Base-by-base conservation (phyloP, 352 stramenopile species). In the Phytophthora boehmeriae region DNA sequence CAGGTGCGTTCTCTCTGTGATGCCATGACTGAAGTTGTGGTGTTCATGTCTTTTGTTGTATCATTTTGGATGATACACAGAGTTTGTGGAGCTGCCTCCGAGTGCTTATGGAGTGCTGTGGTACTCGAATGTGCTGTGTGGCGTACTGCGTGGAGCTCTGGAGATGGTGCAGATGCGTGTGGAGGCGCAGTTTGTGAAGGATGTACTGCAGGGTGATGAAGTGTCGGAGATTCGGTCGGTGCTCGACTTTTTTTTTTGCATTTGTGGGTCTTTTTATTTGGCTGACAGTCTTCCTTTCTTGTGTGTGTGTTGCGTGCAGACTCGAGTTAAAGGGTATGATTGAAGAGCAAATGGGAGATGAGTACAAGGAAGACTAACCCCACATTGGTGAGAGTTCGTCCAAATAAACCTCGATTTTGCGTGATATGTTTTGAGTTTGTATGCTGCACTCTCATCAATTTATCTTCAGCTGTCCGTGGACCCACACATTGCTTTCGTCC, bases 121-220 rank as follows among this genome's bases (percentile, higher is more conserved):
- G 72, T 99, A 99, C 82, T 98, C 87, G 19, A 98, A 98, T 68
- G 76, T 99, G 34, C 90, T 98, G 44, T 98, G 95, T 66, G 97
- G 97, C 10, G 89, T 99, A 19, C 89, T 99, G 36, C 86, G 94
- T 42, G 97, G 97, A 4, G 96, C 96, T 8, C 73, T 99, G 38
- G 97, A 99, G 82, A 98, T 99, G 90, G 87, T 95, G 28, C 86
- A 95, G 70, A 93, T 95, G 85, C 86, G 82, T 4, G 86, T 95
- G 8, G 86, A 95, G 36, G 84, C 80, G 16, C 80, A 83, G 13
- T 95, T 95, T 50, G 80, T 92, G 34, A 95, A 95, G 66, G 84
- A 95, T 50, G 81, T 92, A 35, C 59, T 95, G 28, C 86, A 95
- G 66, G 84, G 86, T 36, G 86, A 95, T 59, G 86, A 95, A 17